Conservation (phyloP, 768 basidiomycete species). For the Lactarius vividus region DNA sequence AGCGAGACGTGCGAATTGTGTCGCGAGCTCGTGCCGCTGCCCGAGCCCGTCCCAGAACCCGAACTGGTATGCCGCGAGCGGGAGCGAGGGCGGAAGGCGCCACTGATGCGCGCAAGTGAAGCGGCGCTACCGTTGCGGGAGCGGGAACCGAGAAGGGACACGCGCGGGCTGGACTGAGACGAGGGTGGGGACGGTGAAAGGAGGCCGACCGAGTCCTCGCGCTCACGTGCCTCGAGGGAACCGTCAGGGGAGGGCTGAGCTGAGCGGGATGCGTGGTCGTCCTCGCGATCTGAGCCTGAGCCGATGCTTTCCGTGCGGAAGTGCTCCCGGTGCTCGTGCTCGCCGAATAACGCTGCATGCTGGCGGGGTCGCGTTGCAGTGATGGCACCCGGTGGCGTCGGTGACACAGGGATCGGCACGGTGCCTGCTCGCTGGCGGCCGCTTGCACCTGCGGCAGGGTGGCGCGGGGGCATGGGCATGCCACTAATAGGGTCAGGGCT, state of each 20-base stretch:
- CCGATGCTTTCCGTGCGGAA: conserved; percentile 13
- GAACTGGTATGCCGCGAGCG: conserved; percentile 22
- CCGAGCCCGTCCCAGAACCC: conserved; percentile 19
- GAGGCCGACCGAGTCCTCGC: conserved; percentile 59
- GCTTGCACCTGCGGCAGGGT: conserved; percentile 36
- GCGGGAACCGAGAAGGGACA: conserved; percentile 45
- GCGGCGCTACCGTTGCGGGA: conserved; percentile 43
- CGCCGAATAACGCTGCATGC: conserved; percentile 28
- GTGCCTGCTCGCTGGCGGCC: conserved; percentile 38
- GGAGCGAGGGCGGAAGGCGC: conserved; percentile 25
- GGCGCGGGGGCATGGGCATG: conserved; percentile 52
- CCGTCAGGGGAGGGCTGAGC: conserved; percentile 45
- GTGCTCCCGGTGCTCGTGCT: not conserved
- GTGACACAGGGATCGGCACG: conserved; percentile 37
- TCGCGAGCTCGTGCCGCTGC: conserved; percentile 30
- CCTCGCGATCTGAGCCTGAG: conserved; percentile 21
- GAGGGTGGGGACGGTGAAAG: conserved; percentile 44
- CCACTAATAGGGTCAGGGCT: conserved; percentile 31
- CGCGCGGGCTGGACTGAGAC: conserved; percentile 46
- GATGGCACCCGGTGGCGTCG: conserved; percentile 3
- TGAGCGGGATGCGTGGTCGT: conserved; percentile 30
- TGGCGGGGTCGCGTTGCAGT: not conserved
- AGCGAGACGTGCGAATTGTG: conserved; percentile 32
- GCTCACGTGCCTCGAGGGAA: conserved; percentile 57
- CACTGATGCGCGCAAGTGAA: conserved; percentile 44